Evolutionary conservation across 148 eudicot species (phyloP).

Genomic region (Talinum fruticosum): DNA sequence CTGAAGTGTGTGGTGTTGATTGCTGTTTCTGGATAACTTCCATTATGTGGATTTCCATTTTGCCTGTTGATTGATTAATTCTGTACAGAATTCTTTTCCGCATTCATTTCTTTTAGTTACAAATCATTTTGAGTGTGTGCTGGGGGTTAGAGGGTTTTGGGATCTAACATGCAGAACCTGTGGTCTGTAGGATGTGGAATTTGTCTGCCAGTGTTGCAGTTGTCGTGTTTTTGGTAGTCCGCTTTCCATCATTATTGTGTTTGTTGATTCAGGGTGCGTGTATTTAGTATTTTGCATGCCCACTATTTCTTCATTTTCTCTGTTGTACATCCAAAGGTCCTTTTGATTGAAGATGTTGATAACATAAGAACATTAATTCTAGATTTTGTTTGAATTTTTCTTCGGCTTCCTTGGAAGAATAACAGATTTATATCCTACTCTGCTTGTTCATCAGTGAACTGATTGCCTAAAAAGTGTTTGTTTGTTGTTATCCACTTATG

Average conservation of each 20-base stretch:
- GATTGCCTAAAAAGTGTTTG: not conserved
- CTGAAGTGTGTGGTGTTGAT: too few species aligned
- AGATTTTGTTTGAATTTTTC: not conserved
- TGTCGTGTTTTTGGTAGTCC: not conserved
- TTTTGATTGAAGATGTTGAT: not conserved
- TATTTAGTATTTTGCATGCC: not conserved
- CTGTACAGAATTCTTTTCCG: not conserved
- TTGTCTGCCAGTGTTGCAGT: not conserved
- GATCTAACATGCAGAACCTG: too few species aligned
- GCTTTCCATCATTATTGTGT: not conserved
- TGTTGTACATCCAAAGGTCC: constrained; percentile 1
- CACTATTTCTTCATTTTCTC: not conserved
- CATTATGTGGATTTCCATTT: too few species aligned
- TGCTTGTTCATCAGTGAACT: not conserved
- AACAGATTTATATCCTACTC: not conserved
- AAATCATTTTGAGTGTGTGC: not conserved
- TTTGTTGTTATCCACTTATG: not conserved
- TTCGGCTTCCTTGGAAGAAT: too few species aligned
- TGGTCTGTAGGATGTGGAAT: not conserved
- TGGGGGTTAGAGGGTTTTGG: not conserved
- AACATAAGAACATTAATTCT: not conserved
- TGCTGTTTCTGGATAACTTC: too few species aligned
- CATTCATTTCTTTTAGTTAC: not conserved
- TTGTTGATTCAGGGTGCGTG: not conserved
- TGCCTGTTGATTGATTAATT: not conserved